Evolutionary conservation across 1,139 yeast species (phyloP).

Genomic region (Suhomyces atakaporum): DNA sequence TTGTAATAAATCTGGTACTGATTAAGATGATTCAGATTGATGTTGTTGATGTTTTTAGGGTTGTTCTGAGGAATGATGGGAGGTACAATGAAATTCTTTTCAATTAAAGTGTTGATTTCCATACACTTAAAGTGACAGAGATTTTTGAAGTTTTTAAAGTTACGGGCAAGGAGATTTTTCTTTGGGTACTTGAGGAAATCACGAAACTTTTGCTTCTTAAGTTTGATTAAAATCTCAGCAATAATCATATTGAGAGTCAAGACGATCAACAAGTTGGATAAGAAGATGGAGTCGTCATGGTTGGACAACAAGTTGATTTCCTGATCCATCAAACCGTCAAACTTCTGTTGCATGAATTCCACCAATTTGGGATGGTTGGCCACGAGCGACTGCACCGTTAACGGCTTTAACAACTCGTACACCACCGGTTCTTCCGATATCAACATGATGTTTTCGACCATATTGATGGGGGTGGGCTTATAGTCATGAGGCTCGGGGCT

Average conservation of each 20-base stretch:
- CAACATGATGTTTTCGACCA: conserved; percentile 18
- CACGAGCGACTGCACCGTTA: conserved; percentile 32
- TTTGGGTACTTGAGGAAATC: conserved; percentile 24
- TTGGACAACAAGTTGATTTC: conserved; percentile 26
- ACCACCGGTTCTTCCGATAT: conserved; percentile 20
- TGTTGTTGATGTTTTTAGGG: conserved; percentile 15
- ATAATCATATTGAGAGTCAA: conserved; percentile 33
- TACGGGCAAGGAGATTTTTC: conserved; percentile 17
- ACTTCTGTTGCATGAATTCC: conserved; percentile 27
- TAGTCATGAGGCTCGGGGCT: conserved; percentile 15
- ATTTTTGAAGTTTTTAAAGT: conserved; percentile 30
- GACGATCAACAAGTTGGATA: conserved; percentile 32
- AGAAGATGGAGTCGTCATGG: conserved; percentile 35
- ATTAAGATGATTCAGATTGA: conserved; percentile 18
- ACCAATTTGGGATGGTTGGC: conserved; percentile 27
- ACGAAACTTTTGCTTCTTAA: conserved; percentile 28
- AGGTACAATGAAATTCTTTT: conserved; percentile 33
- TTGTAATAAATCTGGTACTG: conserved; percentile 38
- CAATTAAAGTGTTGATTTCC: conserved; percentile 32
- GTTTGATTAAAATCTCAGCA: conserved; percentile 35
- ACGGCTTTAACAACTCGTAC: conserved; percentile 23
- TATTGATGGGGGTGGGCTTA: conserved; percentile 17
- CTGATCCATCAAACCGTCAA: conserved; percentile 12
- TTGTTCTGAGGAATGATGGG: conserved; percentile 19
- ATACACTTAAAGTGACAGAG: conserved; percentile 32